Percentiles rank a stretch among this genome's conserved stretches.
Conservation (phyloP, 2,329 filamentous ascomycete species). For the Meredithiella fracta region DNA sequence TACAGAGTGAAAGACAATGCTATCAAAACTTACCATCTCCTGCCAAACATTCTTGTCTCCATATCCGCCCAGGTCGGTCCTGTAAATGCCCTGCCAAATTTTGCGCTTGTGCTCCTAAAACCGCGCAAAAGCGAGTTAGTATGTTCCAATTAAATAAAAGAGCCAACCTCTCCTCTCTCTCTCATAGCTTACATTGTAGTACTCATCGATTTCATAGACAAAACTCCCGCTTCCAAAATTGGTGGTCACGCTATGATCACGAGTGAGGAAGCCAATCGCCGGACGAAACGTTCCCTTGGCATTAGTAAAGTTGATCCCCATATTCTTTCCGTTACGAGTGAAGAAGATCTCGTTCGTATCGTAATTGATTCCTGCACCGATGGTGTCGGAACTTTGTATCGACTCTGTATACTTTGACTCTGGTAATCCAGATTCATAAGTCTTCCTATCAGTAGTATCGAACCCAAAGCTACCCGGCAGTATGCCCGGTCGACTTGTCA, state of each 20-base stretch:
- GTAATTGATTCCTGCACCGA: slow-evolving; percentile 53
- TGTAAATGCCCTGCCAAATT: background rate
- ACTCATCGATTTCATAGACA: slow-evolving; percentile 74
- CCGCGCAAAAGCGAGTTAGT: background rate
- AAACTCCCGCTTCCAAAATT: slow-evolving; percentile 38
- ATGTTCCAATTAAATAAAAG: background rate
- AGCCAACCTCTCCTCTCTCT: too few species aligned
- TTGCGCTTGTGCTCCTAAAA: background rate
- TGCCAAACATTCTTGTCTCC: background rate
- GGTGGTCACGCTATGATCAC: slow-evolving; percentile 42
- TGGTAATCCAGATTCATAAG: too few species aligned
- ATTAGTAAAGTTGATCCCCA: slow-evolving; percentile 52
- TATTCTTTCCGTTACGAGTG: slow-evolving; percentile 44
- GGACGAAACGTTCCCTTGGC: slow-evolving; percentile 51
- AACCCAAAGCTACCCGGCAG: too few species aligned
- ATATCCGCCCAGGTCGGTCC: background rate
- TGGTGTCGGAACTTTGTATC: too few species aligned
- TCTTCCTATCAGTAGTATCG: too few species aligned
- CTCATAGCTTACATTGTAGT: slow-evolving; percentile 50
- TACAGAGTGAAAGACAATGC: too few species aligned
- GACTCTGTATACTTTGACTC: too few species aligned
- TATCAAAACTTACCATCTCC: background rate
- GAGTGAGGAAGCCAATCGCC: slow-evolving; percentile 46
- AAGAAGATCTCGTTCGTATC: slow-evolving; percentile 48
- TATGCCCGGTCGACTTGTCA: too few species aligned